These are phyloP conservation scores for Diaporthe longicolla DNA, from an alignment of 2,329 filamentous ascomycete genomes.

Conservation along the genomic window DNA sequence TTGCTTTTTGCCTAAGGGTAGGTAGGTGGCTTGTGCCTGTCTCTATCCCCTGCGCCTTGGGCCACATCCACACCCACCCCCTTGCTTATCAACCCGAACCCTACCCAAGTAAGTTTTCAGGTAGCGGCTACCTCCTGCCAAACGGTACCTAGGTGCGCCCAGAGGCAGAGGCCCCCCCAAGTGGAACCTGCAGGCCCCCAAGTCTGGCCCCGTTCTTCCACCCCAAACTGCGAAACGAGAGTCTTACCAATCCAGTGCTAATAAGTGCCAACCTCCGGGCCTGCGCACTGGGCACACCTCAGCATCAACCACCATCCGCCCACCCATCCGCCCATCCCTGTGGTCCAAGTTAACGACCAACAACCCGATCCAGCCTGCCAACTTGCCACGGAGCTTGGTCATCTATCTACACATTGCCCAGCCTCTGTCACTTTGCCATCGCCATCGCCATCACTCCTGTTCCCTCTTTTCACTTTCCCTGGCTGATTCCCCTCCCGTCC, in stretches of 20 bases:
- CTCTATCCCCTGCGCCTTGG: not conserved
- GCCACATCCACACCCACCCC: not conserved
- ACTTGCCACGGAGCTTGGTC: slow-evolving; percentile 32
- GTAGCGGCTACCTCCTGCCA: not conserved
- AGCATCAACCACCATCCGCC: slow-evolving; percentile 28
- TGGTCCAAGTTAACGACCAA: slow-evolving; percentile 36
- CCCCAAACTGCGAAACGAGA: slow-evolving; percentile 20
- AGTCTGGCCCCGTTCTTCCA: not conserved
- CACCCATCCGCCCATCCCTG: slow-evolving; percentile 4
- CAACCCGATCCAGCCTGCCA: slow-evolving; percentile 35
- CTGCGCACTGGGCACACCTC: slow-evolving; percentile 29
- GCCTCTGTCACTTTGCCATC: slow-evolving; percentile 26
- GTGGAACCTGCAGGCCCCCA: not conserved
- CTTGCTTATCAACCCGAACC: slow-evolving; percentile 14
- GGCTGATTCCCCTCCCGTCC: slow-evolving; percentile 10
- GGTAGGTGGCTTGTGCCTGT: slow-evolving; percentile 5
- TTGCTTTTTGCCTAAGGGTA: slow-evolving; percentile 8
- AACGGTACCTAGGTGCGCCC: not conserved
- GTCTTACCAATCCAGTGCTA: slow-evolving; percentile 35
- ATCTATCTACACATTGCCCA: slow-evolving; percentile 31
- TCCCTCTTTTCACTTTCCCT: slow-evolving; percentile 14
- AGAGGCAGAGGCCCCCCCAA: not conserved
- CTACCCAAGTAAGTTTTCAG: not conserved
- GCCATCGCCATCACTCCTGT: slow-evolving; percentile 20
- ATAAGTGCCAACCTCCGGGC: slow-evolving; percentile 26